These are phyloP conservation scores for Thinopyrum elongatum DNA, from an alignment of 176 grass and related monocot species.

Conservation along the genomic window DNA sequence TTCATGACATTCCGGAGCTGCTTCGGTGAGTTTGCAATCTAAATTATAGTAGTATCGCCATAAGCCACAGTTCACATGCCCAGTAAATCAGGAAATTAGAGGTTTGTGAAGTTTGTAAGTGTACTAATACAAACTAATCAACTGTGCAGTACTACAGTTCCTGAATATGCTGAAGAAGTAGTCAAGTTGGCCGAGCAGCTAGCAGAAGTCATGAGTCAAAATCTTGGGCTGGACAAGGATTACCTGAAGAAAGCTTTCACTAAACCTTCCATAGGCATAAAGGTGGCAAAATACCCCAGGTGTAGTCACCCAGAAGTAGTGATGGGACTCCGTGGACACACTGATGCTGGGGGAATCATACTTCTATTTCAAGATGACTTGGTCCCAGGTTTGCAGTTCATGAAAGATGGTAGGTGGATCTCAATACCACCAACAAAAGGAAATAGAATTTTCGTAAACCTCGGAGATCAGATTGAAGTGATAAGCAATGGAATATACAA, in stretches of 20 bases:
- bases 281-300: conserved; percentile 66
- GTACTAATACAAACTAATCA: conserved; percentile 29
- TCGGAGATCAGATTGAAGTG: conserved; percentile 69
- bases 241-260: conserved; percentile 54
- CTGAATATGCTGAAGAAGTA: conserved; percentile 42
- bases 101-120: neutral
- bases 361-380: conserved; percentile 55
- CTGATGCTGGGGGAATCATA: conserved; percentile 66
- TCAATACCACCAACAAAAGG: conserved; percentile 53
- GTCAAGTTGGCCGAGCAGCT: conserved; percentile 52
- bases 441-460: conserved; percentile 58
- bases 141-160: conserved; percentile 41
- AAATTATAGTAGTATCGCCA: neutral
- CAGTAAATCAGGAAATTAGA: conserved; percentile 1
- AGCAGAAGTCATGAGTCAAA: conserved; percentile 54
- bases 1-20: conserved; percentile 45
- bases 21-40: conserved; percentile 41
- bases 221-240: conserved; percentile 61
- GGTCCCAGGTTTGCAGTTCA: conserved; percentile 66
- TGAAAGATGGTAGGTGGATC: conserved; percentile 61
- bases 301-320: conserved; percentile 53
- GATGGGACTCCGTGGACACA: conserved; percentile 57
- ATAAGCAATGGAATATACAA: conserved; percentile 69
- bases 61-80: neutral
- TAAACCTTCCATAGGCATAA: conserved; percentile 54